Percentiles rank a stretch among this genome's conserved stretches.
These are phyloP conservation scores for Rutstroemia sydowiana DNA, from an alignment of 2,329 filamentous ascomycete species.

Conservation along the genomic window DNA sequence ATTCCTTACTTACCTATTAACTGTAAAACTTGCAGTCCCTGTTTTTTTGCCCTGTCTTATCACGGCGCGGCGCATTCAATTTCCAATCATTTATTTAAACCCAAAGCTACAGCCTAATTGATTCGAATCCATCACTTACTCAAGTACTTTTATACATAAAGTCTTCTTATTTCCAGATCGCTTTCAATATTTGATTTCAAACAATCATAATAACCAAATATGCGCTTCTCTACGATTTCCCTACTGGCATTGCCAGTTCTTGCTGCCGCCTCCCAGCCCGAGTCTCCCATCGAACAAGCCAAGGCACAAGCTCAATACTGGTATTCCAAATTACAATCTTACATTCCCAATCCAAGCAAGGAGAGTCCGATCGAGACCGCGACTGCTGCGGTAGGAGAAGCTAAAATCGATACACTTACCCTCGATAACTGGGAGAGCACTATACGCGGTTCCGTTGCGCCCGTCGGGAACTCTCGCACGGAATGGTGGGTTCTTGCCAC, in stretches of 20 bases:
- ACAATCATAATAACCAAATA: constrained; percentile 25
- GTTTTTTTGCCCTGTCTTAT: neutral
- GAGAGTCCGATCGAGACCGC: constrained; percentile 30
- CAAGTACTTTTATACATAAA: neutral
- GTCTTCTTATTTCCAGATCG: neutral
- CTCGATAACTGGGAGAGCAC: constrained; percentile 65
- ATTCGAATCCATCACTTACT: neutral
- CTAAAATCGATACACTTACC: constrained; percentile 51
- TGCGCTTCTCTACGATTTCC: constrained; percentile 50
- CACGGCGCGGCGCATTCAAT: constrained; percentile 5
- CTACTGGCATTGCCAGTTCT: constrained; percentile 50
- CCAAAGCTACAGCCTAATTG: neutral
- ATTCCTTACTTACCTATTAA: too few relatives aligned
- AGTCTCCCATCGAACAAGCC: constrained; percentile 46
- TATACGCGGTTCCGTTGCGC: constrained; percentile 53
- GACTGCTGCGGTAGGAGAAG: constrained; percentile 41
- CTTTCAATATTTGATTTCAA: too few relatives aligned
- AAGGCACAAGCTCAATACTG: constrained; percentile 58
- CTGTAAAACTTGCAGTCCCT: neutral
- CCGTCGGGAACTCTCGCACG: constrained; percentile 45
- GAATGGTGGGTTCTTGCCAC: constrained; percentile 72
- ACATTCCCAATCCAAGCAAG: constrained; percentile 42
- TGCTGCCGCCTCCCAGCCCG: constrained; percentile 40
- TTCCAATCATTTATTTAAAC: neutral
- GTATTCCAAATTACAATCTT: constrained; percentile 51